Conservation (phyloP, 2,329 filamentous ascomycete genomes). For the Purpureocillium lavendulum region DNA sequence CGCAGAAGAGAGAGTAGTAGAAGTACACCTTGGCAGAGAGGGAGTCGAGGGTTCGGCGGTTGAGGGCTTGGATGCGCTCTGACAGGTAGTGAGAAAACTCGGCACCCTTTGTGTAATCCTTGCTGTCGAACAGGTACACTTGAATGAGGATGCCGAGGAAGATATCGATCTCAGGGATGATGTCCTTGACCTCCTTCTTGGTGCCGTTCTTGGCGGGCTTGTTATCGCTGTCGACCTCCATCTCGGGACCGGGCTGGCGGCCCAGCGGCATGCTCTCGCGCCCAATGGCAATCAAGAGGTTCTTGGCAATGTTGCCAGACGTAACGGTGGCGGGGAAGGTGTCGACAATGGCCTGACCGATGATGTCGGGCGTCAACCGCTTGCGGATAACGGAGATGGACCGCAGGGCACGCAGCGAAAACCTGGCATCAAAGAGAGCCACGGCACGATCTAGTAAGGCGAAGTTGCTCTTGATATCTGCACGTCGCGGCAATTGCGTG, state of each 20-base stretch:
- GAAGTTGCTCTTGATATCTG: conserved; percentile 95
- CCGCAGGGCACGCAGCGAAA: conserved; percentile 85
- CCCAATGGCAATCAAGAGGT: conserved; percentile 62
- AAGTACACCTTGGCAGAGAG: conserved; percentile 95
- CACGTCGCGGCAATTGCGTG: conserved; percentile 7
- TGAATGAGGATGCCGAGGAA: conserved; percentile 82
- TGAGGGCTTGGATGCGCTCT: conserved; percentile 78
- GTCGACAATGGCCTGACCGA: conserved; percentile 72
- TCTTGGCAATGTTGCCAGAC: conserved; percentile 58
- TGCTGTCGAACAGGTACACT: conserved; percentile 81
- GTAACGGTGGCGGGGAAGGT: conserved; percentile 58
- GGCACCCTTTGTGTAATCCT: conserved; percentile 70
- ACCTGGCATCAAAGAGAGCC: conserved; percentile 86
- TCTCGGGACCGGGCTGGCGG: conserved; percentile 50
- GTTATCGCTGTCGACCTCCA: conserved; percentile 62
- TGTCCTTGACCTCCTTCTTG: conserved; percentile 65
- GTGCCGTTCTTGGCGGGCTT: conserved; percentile 45
- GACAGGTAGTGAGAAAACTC: conserved; percentile 79
- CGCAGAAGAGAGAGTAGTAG: conserved; percentile 93
- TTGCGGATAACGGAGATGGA: conserved; percentile 96
- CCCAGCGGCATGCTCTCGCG: conserved; percentile 57
- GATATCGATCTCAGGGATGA: conserved; percentile 78
- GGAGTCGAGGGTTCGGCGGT: conserved; percentile 88
- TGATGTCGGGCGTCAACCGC: conserved; percentile 72
- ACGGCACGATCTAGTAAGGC: conserved; percentile 86